These are phyloP conservation scores for Colletotrichum sp. DNA, from an alignment of 2,329 filamentous ascomycete species.

Conservation along the genomic window DNA sequence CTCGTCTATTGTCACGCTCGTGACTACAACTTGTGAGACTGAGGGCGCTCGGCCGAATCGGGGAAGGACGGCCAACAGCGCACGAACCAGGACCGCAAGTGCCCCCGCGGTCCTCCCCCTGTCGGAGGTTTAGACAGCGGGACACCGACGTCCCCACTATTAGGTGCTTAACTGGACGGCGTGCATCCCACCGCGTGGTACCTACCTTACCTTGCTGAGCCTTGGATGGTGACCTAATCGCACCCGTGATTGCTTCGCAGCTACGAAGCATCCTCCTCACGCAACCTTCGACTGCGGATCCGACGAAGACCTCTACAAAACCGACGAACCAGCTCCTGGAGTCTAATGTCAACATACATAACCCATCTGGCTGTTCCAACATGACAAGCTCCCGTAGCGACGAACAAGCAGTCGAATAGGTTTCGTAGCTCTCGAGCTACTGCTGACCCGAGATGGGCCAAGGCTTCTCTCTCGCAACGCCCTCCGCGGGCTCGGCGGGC, in stretches of 20 bases:
- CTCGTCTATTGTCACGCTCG: background rate
- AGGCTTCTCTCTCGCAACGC: conserved; percentile 91
- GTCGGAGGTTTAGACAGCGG: conserved; percentile 5
- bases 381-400: conserved; percentile 1
- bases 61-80: background rate
- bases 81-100: background rate
- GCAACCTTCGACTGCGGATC: background rate
- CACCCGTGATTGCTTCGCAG: conserved; percentile 10
- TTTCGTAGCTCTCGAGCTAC: background rate
- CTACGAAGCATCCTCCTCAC: background rate
- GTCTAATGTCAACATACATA: background rate
- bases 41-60: background rate
- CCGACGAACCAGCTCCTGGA: background rate
- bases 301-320: background rate
- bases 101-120: background rate
- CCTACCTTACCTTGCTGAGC: background rate
- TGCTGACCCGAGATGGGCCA: conserved; percentile 75
- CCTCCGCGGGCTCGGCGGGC: conserved; percentile 87
- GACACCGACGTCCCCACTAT: conserved; percentile 3
- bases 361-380: background rate
- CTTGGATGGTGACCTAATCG: conserved; percentile 16
- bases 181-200: background rate
- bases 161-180: conserved; percentile 5
- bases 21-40: background rate
- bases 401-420: conserved; percentile 15